Evolutionary conservation across 2,329 filamentous ascomycete genomes (phyloP).

Genomic region (Ceratocystis papillata): DNA sequence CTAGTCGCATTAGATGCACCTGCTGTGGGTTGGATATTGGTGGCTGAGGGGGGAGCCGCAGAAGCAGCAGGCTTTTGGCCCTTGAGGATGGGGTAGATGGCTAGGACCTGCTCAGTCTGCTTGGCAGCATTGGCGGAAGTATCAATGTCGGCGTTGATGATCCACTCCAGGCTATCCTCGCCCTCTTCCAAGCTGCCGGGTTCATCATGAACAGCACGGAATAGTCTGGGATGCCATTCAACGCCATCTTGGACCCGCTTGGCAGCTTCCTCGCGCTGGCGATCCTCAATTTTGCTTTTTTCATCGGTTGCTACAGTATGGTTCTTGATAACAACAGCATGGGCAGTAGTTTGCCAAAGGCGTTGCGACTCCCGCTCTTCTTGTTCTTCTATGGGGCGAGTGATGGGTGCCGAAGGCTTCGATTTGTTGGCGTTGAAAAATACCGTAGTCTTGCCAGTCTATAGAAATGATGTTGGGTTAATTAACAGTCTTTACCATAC

Average conservation of each 20-base stretch:
- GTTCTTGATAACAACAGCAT: constrained; percentile 72
- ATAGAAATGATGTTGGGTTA: not conserved
- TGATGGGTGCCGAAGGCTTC: constrained; percentile 61
- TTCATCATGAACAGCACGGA: constrained; percentile 62
- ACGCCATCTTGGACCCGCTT: constrained; percentile 64
- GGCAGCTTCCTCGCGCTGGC: constrained; percentile 79
- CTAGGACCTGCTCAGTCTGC: constrained; percentile 70
- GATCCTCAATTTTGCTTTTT: constrained; percentile 92
- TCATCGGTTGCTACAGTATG: constrained; percentile 86
- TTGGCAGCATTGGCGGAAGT: constrained; percentile 43
- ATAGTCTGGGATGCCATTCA: constrained; percentile 82
- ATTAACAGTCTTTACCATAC: not conserved
- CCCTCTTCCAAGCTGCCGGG: constrained; percentile 63
- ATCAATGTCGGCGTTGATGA: constrained; percentile 77
- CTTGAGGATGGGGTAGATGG: constrained; percentile 72
- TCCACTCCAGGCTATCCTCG: constrained; percentile 87
- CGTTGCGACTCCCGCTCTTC: constrained; percentile 80
- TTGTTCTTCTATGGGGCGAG: constrained; percentile 74
- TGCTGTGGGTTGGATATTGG: not conserved
- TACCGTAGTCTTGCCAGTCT: constrained; percentile 82
- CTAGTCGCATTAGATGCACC: not conserved
- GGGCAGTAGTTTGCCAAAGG: constrained; percentile 71
- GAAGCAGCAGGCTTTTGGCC: constrained; percentile 54
- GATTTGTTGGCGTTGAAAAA: constrained; percentile 78
- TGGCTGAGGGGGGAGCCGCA: constrained; percentile 45